phyloP scores from a whole-genome alignment of 2,329 filamentous ascomycete genomes.

The Trichoderma sp. region DNA sequence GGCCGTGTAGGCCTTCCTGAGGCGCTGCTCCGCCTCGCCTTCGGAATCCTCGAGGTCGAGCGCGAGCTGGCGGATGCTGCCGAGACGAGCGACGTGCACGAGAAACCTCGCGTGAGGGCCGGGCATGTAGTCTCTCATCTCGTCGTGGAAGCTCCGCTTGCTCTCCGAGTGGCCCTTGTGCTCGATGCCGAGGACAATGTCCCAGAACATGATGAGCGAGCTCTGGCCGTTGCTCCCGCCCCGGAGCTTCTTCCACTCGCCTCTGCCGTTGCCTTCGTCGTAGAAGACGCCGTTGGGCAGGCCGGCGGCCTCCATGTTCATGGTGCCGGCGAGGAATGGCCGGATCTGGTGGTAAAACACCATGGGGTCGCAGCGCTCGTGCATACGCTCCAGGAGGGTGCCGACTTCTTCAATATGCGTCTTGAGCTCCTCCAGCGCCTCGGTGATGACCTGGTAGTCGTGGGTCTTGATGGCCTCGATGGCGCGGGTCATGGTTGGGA shows the following conservation, averaged over 20 bases:
- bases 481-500: slow-evolving; percentile 77
- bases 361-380: slow-evolving; percentile 83
- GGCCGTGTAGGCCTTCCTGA: slow-evolving; percentile 62
- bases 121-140: slow-evolving; percentile 91
- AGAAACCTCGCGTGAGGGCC: slow-evolving; percentile 80
- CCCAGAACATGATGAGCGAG: slow-evolving; percentile 90
- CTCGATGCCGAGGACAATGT: slow-evolving; percentile 81
- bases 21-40: slow-evolving; percentile 52
- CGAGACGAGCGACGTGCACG: slow-evolving; percentile 65
- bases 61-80: slow-evolving; percentile 75
- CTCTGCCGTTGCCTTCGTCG: slow-evolving; percentile 68
- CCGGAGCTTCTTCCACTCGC: slow-evolving; percentile 74
- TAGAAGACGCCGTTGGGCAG: slow-evolving; percentile 83
- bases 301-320: slow-evolving; percentile 86
- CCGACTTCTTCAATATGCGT: slow-evolving; percentile 69
- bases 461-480: slow-evolving; percentile 67
- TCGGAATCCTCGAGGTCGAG: slow-evolving; percentile 51
- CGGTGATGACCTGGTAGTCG: slow-evolving; percentile 62
- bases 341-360: slow-evolving; percentile 89
- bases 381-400: slow-evolving; percentile 75
- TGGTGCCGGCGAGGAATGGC: slow-evolving; percentile 86
- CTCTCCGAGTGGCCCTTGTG: slow-evolving; percentile 54
- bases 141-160: slow-evolving; percentile 52
- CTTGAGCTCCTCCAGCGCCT: slow-evolving; percentile 66
- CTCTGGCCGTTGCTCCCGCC: slow-evolving; percentile 94